These are phyloP conservation scores for Entonaema liquescens DNA, from an alignment of 495 filamentous ascomycete genomes.

Conservation along the genomic window DNA sequence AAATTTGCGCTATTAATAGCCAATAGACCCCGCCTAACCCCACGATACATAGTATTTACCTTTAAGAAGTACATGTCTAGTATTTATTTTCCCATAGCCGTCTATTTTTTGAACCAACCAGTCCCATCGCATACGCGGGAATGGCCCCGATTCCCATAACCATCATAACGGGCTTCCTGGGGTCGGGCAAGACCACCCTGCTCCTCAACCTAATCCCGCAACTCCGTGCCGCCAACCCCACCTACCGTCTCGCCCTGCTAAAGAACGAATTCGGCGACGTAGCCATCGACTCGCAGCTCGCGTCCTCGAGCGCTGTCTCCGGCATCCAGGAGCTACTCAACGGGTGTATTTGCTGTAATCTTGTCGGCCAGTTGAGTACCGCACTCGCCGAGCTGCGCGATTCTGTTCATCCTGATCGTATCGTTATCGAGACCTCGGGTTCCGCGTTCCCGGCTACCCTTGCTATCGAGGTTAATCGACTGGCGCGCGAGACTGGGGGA, in stretches of 20 bases:
- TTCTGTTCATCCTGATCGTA: conserved; percentile 73
- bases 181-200: conserved; percentile 92
- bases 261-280: conserved; percentile 99
- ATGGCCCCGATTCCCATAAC: conserved; percentile 85
- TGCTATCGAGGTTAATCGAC: conserved; percentile 91
- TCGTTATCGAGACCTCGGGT: conserved; percentile 92
- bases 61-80: background rate
- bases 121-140: background rate
- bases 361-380: conserved; percentile 86
- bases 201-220: conserved; percentile 90
- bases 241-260: conserved; percentile 88
- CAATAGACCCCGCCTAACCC: background rate
- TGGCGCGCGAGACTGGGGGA: conserved; percentile 69
- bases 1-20: background rate
- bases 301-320: conserved; percentile 79
- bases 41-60: background rate
- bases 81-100: background rate
- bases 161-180: conserved; percentile 93
- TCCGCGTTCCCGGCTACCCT: conserved; percentile 88
- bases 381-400: conserved; percentile 76
- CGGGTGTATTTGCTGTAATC: conserved; percentile 98
- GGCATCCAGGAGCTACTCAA: conserved; percentile 92
- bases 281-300: conserved; percentile 90
- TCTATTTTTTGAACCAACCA: background rate
- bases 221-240: conserved; percentile 68